Percentiles rank a stretch among this genome's conserved stretches.
These are phyloP conservation scores for Candida takata DNA, from an alignment of 805 yeast species.

Conservation along the genomic window DNA sequence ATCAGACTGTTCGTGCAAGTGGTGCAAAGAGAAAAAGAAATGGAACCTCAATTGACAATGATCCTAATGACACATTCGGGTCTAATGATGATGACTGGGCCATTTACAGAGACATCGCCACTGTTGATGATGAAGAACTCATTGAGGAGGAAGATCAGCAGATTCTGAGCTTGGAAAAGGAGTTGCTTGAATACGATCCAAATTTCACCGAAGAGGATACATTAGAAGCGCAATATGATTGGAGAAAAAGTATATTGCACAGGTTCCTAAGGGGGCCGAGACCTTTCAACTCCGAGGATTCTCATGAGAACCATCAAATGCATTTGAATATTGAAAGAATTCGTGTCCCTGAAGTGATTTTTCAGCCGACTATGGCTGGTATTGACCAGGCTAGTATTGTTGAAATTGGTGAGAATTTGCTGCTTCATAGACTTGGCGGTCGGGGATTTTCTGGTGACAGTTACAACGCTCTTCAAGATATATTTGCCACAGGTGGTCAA, in stretches of 20 bases:
- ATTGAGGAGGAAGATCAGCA: constrained; percentile 66
- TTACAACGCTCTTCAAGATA: constrained; percentile 47
- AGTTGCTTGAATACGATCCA: constrained; percentile 76
- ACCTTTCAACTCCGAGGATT: constrained; percentile 72
- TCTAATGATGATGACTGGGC: constrained; percentile 96
- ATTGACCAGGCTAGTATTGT: constrained; percentile 91
- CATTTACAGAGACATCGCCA: constrained; percentile 76
- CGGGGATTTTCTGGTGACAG: constrained; percentile 51
- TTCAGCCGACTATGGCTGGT: constrained; percentile 92
- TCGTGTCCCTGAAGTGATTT: constrained; percentile 84
- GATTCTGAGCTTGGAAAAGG: constrained; percentile 60
- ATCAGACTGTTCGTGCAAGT: constrained; percentile 38
- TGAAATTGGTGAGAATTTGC: constrained; percentile 65
- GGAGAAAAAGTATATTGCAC: constrained; percentile 76
- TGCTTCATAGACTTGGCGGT: constrained; percentile 53
- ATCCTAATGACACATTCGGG: constrained; percentile 90
- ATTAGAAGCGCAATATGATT: constrained; percentile 71
- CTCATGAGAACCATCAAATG: constrained; percentile 84
- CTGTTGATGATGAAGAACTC: constrained; percentile 68
- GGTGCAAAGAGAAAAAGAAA: constrained; percentile 38
- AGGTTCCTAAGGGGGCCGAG: constrained; percentile 86
- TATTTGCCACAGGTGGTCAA: constrained; percentile 85
- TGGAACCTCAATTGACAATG: constrained; percentile 65
- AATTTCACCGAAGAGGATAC: constrained; percentile 82
- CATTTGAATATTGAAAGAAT: constrained; percentile 88